Conservation (phyloP, 108 stramenopile genomes). For the Nannochloropsis gaditana region DNA sequence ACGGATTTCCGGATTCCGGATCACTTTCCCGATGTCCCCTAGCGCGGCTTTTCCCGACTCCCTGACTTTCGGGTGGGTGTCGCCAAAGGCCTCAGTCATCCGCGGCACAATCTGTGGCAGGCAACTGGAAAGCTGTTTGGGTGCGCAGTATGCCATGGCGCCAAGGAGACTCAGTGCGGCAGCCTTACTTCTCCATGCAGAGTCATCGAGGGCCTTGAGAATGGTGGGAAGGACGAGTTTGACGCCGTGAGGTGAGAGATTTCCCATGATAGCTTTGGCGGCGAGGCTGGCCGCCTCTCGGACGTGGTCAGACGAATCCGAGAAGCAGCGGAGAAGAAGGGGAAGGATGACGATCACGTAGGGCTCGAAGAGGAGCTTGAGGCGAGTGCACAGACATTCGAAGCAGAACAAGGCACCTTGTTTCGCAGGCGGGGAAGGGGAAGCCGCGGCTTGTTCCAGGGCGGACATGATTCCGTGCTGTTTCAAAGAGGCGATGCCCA, state of each 20-base stretch:
- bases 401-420: constrained; percentile 94
- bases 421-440: constrained; percentile 54
- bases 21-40: constrained; percentile 86
- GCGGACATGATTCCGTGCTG: constrained; percentile 77
- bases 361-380: constrained; percentile 96
- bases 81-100: constrained; percentile 77
- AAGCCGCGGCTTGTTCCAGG: constrained; percentile 69
- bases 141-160: constrained; percentile 92
- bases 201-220: constrained; percentile 80
- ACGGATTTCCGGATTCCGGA: constrained; percentile 92
- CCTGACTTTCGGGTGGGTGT: constrained; percentile 96
- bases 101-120: constrained; percentile 95
- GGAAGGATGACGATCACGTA: constrained; percentile 95
- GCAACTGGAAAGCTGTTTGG: constrained; percentile 89
- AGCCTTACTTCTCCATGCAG: constrained; percentile 91
- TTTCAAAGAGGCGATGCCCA: constrained; percentile 88
- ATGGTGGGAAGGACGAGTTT: constrained; percentile 94
- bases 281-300: constrained; percentile 78
- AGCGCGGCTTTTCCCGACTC: constrained; percentile 78
- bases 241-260: constrained; percentile 89
- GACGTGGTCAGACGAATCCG: constrained; percentile 82
- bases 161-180: constrained; percentile 78
- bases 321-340: constrained; percentile 83
- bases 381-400: constrained; percentile 74
- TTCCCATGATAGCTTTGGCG: constrained; percentile 86